Percentiles rank a stretch among this genome's conserved stretches.
These are phyloP conservation scores for Aspergillus campestris DNA, from an alignment of 495 filamentous ascomycete genomes.

Conservation along the genomic window DNA sequence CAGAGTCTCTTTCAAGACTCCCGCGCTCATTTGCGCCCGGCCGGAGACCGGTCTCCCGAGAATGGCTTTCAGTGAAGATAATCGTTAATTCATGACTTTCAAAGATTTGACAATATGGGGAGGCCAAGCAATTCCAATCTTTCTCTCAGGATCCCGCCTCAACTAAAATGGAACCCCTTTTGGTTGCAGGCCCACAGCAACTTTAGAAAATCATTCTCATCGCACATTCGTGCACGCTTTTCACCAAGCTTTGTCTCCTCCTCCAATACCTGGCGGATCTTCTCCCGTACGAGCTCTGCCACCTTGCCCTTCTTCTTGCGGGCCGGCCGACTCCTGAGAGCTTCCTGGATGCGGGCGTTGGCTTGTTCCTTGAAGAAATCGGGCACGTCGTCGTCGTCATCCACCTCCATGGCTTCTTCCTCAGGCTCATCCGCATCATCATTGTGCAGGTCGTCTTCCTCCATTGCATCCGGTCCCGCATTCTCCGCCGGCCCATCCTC, in stretches of 20 bases:
- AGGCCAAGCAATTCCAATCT: not conserved
- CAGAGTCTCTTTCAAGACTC: slow-evolving; percentile 86
- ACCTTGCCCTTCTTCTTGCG: slow-evolving; percentile 70
- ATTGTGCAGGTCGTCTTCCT: slow-evolving; percentile 32
- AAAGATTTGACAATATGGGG: not conserved
- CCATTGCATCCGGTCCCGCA: slow-evolving; percentile 31
- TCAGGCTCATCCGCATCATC: slow-evolving; percentile 33
- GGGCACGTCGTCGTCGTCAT: slow-evolving; percentile 53
- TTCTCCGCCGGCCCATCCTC: slow-evolving; percentile 57
- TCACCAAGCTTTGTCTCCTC: slow-evolving; percentile 69
- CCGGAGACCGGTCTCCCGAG: slow-evolving; percentile 32
- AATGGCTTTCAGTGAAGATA: slow-evolving; percentile 35
- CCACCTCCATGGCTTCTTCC: slow-evolving; percentile 45
- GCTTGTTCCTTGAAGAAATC: slow-evolving; percentile 69
- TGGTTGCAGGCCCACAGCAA: slow-evolving; percentile 72
- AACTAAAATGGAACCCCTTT: slow-evolving; percentile 90
- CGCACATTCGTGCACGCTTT: not conserved
- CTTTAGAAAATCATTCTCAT: slow-evolving; percentile 64
- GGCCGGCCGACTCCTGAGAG: slow-evolving; percentile 37
- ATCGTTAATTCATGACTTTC: slow-evolving; percentile 25
- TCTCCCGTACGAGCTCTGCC: slow-evolving; percentile 65
- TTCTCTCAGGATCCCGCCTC: slow-evolving; percentile 17
- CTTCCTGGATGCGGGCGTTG: slow-evolving; percentile 32
- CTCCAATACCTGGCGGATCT: slow-evolving; percentile 73
- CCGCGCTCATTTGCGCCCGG: slow-evolving; percentile 65